phyloP scores from a whole-genome alignment of 345 rosid species.

The Camelina laxa region DNA sequence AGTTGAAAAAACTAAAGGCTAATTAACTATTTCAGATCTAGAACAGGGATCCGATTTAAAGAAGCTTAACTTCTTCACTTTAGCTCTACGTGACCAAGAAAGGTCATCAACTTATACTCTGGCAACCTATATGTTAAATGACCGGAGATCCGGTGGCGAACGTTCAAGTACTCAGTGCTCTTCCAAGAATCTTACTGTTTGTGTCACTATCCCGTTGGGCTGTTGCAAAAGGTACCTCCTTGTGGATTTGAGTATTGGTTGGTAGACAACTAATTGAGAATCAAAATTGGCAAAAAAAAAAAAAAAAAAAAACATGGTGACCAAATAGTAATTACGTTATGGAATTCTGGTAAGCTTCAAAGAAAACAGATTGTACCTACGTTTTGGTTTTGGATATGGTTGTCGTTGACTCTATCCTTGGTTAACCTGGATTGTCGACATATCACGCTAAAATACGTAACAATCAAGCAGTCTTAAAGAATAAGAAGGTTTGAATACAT shows the following conservation, averaged over 20 bases:
- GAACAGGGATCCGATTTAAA: conserved; percentile 30
- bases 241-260: not conserved
- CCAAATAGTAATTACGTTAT: not conserved
- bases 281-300: not conserved
- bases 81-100: conserved; percentile 38
- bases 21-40: not conserved
- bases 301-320: not conserved
- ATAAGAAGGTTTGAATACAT: too few relatives aligned
- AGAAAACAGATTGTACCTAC: not conserved
- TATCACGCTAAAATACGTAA: too few relatives aligned
- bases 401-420: not conserved
- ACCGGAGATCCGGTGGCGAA: conserved; percentile 36
- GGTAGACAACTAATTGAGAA: not conserved
- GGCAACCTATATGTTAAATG: not conserved
- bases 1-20: not conserved
- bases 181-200: conserved; percentile 41
- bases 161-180: not conserved
- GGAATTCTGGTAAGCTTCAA: not conserved
- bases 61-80: conserved; percentile 31
- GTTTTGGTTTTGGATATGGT: not conserved
- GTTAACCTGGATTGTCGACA: not conserved
- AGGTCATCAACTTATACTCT: conserved; percentile 40
- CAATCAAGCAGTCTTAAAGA: too few relatives aligned
- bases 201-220: conserved; percentile 17
- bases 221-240: not conserved